These are phyloP conservation scores for Umbelopsis isabellina DNA, from an alignment of 192 early-diverging fungal species.

Conservation along the genomic window DNA sequence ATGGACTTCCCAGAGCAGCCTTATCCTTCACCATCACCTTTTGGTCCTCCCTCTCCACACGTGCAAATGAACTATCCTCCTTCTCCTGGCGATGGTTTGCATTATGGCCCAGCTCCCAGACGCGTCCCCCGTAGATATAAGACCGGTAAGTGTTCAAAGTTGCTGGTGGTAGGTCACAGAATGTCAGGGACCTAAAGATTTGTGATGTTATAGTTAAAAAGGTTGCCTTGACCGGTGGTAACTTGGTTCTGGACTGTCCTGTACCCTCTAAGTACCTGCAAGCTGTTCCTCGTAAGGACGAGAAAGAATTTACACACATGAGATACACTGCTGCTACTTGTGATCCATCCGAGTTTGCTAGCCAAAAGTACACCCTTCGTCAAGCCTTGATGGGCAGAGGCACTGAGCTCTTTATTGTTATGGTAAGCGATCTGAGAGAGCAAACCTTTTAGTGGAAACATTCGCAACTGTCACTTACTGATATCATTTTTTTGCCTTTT, in stretches of 20 bases:
- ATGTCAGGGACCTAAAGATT: not conserved
- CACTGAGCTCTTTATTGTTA: conserved; percentile 80
- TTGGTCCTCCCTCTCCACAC: conserved; percentile 23
- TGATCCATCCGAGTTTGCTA: conserved; percentile 61
- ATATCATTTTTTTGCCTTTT: not conserved
- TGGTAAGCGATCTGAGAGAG: conserved; percentile 26
- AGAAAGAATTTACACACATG: conserved; percentile 76
- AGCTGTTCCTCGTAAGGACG: conserved; percentile 46
- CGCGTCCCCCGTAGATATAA: conserved; percentile 56
- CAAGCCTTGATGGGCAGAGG: conserved; percentile 63
- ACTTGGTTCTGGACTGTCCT: conserved; percentile 73
- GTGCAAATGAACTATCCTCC: conserved; percentile 24
- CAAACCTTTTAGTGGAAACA: no score
- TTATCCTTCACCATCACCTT: conserved; percentile 36
- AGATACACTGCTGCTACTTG: conserved; percentile 76
- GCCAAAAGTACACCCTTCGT: conserved; percentile 64
- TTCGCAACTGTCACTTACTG: no score
- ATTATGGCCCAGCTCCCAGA: conserved; percentile 43
- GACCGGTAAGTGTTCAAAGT: conserved; percentile 40
- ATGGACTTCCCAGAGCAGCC: not conserved
- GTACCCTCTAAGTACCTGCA: conserved; percentile 59
- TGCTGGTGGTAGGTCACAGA: not conserved
- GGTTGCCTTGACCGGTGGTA: conserved; percentile 67
- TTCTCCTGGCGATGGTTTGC: conserved; percentile 34
- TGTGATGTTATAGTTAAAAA: conserved; percentile 6